Conservation (phyloP, 2,329 filamentous ascomycete species). For the Aspergillus vadensis region DNA sequence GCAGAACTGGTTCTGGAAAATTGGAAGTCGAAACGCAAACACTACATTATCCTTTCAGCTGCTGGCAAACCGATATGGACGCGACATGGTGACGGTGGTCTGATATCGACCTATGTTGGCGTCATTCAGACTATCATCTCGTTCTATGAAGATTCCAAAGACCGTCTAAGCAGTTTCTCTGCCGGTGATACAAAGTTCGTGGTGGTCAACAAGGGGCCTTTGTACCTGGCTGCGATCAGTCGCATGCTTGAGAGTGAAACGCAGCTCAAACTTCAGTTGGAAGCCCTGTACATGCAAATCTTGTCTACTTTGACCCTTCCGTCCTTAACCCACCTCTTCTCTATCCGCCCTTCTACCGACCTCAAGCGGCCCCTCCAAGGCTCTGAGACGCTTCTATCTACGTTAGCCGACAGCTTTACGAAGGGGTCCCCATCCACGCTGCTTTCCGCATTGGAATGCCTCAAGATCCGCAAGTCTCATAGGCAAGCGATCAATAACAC, state of each 20-base stretch:
- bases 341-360: constrained; percentile 88
- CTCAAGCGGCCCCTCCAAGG: constrained; percentile 85
- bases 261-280: constrained; percentile 83
- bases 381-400: constrained; percentile 86
- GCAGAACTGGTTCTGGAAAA: constrained; percentile 58
- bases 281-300: constrained; percentile 97
- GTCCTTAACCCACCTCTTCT: constrained; percentile 82
- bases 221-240: constrained; percentile 93
- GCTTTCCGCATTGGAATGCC: constrained; percentile 85
- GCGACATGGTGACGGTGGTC: constrained; percentile 82
- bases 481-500: constrained; percentile 83
- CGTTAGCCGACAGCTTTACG: constrained; percentile 91
- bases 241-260: constrained; percentile 87
- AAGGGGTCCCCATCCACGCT: constrained; percentile 86
- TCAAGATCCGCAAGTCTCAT: constrained; percentile 88
- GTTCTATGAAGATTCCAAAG: constrained; percentile 81
- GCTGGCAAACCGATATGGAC: constrained; percentile 98
- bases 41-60: constrained; percentile 94
- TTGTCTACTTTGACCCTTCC: constrained; percentile 91
- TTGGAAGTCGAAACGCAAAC: constrained; percentile 93
- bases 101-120: constrained; percentile 92
- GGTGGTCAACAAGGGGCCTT: constrained; percentile 77
- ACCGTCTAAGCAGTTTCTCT: constrained; percentile 78
- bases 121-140: constrained; percentile 97
- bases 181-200: constrained; percentile 87